Base-by-base conservation (phyloP, 2,329 filamentous ascomycete species). In the Trichoderma asperellum region DNA sequence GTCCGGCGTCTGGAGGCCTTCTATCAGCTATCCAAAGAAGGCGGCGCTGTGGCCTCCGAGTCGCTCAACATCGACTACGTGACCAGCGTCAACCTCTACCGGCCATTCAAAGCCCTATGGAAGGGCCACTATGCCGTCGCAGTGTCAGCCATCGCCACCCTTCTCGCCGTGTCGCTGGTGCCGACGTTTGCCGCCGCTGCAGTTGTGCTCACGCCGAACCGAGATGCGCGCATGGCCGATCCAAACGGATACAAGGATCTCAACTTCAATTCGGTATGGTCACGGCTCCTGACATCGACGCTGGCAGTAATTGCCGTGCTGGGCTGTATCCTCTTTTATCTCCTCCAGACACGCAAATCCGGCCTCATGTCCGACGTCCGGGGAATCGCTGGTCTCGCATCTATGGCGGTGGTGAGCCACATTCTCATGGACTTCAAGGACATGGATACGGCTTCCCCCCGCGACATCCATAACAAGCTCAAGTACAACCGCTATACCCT, bases 41-140 rank as follows among this genome's bases (percentile, higher is more conserved):
- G 83, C 3, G 89, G 89, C 16, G 88, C 89, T 0, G 78, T 89
- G 24, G 89, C 89, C 0, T 86, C 85, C 49, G 86, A 88, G 75
- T 91, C 89, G 0, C 86, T 93, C 74, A 93, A 92, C 72, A 89
- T 92, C 71, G 89, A 92, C 77, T 93, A 93, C 70, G 84, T 92
- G 56, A 92, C 90, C 5, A 85, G 88, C 73, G 87, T 90, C 79
- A 89, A 85, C 74, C 88, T 91, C 74, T 78, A 90, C 49, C 84
- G 89, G 2, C 91, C 91, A 0, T 77, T 92, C 5, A 83, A 85
- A 57, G 90, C 91, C 1, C 74, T 92, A 2, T 82, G 82, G 70
- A 85, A 87, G 71, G 84, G 83, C 56, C 91, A 93, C 73, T 91
- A 89, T 75, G 89, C 91, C 0, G 91, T 93, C 6, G 86, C 86